These are phyloP conservation scores for Hypoxylon fragiforme DNA, from an alignment of 495 filamentous ascomycete genomes.

Conservation along the genomic window DNA sequence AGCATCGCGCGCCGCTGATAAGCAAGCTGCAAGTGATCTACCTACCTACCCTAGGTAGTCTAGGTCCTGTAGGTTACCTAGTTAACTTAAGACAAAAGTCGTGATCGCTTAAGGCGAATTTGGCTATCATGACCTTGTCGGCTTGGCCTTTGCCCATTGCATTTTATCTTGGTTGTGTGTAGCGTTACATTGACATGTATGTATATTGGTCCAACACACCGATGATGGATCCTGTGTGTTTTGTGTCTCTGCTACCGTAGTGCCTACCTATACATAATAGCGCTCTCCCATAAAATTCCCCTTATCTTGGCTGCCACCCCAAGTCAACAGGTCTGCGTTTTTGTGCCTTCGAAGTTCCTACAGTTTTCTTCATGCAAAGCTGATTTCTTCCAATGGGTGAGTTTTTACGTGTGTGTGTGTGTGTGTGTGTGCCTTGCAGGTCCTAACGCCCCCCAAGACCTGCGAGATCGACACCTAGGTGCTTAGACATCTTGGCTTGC, in stretches of 20 bases:
- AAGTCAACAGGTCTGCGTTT: slow-evolving; percentile 8
- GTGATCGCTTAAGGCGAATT: slow-evolving; percentile 4
- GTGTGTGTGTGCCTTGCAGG: too few species aligned
- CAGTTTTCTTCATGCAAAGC: slow-evolving; percentile 10
- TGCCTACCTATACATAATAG: too few species aligned
- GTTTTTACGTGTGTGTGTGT: too few species aligned
- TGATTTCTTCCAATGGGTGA: slow-evolving; percentile 22
- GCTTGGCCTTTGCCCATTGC: background rate
- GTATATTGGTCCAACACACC: slow-evolving; percentile 12
- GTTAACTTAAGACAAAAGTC: too few species aligned
- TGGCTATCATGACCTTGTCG: slow-evolving; percentile 4
- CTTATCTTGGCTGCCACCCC: slow-evolving; percentile 26
- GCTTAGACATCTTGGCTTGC: background rate
- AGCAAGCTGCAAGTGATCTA: slow-evolving; percentile 18
- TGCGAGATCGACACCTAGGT: background rate
- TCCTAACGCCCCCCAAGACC: background rate
- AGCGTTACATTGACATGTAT: slow-evolving; percentile 1
- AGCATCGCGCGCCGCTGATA: slow-evolving; percentile 18
- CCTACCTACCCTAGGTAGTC: too few species aligned
- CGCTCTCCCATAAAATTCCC: background rate
- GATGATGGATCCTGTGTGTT: slow-evolving; percentile 2
- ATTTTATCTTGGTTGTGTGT: background rate
- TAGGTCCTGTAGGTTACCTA: too few species aligned
- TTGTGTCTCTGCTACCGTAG: slow-evolving; percentile 3
- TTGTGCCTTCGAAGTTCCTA: slow-evolving; percentile 14